These are phyloP conservation scores for Neoboletus subvelutipes DNA, from an alignment of 768 basidiomycete genomes.

Conservation along the genomic window DNA sequence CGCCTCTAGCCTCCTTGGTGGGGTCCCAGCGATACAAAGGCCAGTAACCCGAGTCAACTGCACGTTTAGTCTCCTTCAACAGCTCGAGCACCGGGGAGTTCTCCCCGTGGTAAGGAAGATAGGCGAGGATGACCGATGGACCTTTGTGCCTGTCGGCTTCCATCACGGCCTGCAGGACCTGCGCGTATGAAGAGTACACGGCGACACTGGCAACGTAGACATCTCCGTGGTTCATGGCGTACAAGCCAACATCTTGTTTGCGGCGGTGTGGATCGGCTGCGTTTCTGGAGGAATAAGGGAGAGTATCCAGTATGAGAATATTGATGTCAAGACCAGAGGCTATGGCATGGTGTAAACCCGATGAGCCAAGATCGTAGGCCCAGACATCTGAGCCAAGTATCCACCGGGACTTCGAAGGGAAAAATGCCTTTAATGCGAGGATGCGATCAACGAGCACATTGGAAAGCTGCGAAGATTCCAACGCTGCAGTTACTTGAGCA, in stretches of 20 bases:
- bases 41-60: conserved; percentile 97
- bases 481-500: conserved; percentile 50
- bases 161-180: conserved; percentile 85
- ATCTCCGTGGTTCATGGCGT: conserved; percentile 98
- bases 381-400: conserved; percentile 98
- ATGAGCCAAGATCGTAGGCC: conserved; percentile 95
- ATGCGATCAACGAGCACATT: conserved; percentile 54
- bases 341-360: conserved; percentile 92
- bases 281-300: conserved; percentile 82
- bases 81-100: conserved; percentile 78
- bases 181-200: conserved; percentile 92
- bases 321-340: conserved; percentile 91
- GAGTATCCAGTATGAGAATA: conserved; percentile 90
- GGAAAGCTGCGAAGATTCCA: conserved; percentile 42
- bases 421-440: conserved; percentile 57
- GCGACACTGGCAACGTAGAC: conserved; percentile 96
- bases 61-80: conserved; percentile 96
- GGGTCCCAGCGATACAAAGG: conserved; percentile 99
- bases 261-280: conserved; percentile 67
- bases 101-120: conserved; percentile 86
- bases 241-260: conserved; percentile 95
- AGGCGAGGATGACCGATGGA: conserved; percentile 89
- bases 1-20: conserved; percentile 65
- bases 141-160: conserved; percentile 92
- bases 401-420: conserved; percentile 80